A percentile compares a stretch with the other conserved stretches of the same genome.
Conservation (phyloP, 768 basidiomycete genomes). For the Paxillus involutus region DNA sequence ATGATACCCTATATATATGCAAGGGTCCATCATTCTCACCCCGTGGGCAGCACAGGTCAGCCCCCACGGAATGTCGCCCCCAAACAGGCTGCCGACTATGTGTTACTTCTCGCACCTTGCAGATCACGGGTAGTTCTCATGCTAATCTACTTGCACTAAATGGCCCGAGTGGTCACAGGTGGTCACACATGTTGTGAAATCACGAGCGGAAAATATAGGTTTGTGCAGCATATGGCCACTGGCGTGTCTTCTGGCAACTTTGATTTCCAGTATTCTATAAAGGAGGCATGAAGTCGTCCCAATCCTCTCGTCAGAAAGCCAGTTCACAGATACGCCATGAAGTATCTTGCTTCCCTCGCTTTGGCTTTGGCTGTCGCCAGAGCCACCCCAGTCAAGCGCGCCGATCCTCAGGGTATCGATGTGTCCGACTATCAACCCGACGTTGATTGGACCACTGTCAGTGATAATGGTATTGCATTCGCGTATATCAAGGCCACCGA, state of each 20-base stretch:
- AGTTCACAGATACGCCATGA: slow-evolving; percentile 14
- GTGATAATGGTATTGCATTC: slow-evolving; percentile 51
- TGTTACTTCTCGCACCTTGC: background rate
- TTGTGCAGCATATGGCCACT: background rate
- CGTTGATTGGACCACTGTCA: slow-evolving; percentile 54
- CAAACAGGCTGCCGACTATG: background rate
- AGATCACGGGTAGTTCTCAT: too few relatives aligned
- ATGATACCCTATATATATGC: background rate
- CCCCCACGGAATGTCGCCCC: background rate
- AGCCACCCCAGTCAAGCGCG: slow-evolving; percentile 28
- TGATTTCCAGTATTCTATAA: slow-evolving; percentile 8
- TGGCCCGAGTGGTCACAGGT: background rate
- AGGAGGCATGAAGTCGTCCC: background rate
- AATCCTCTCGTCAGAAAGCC: background rate
- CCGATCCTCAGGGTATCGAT: slow-evolving; percentile 51
- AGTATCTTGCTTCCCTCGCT: slow-evolving; percentile 14
- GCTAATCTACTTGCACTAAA: background rate
- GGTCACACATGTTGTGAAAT: slow-evolving; percentile 14
- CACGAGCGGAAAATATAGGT: slow-evolving; percentile 1
- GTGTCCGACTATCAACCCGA: slow-evolving; percentile 50
- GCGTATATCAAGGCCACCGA: slow-evolving; percentile 72
- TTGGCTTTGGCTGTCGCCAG: slow-evolving; percentile 13
- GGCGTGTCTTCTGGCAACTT: background rate
- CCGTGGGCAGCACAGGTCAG: background rate
- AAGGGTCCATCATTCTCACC: background rate